Conservation (phyloP, 2,329 filamentous ascomycete genomes). For the Elsinoe arachidis region DNA sequence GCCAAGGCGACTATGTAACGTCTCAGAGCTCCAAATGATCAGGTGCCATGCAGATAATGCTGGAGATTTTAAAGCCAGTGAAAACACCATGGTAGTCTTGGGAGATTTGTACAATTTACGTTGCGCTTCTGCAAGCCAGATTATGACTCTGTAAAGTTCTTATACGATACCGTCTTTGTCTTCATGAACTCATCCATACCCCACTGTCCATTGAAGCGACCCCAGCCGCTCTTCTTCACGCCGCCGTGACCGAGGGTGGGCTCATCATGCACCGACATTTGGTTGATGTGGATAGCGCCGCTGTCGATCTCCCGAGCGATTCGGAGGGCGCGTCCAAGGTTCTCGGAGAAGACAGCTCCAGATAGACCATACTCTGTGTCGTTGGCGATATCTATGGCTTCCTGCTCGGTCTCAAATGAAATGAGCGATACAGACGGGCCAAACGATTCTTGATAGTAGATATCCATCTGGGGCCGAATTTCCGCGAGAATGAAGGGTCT, state of each 20-base stretch:
- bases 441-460: slow-evolving; percentile 61
- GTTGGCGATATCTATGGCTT: slow-evolving; percentile 25
- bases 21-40: too few relatives aligned
- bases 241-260: slow-evolving; percentile 41
- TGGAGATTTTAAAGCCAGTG: too few relatives aligned
- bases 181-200: slow-evolving; percentile 41
- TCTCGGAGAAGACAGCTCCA: slow-evolving; percentile 61
- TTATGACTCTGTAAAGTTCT: slow-evolving; percentile 16
- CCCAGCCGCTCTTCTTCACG: slow-evolving; percentile 42
- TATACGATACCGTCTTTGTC: slow-evolving; percentile 27
- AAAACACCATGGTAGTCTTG: too few relatives aligned
- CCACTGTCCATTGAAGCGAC: slow-evolving; percentile 38
- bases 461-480: slow-evolving; percentile 59
- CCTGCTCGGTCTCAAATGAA: slow-evolving; percentile 17
- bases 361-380: slow-evolving; percentile 69
- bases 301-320: slow-evolving; percentile 43
- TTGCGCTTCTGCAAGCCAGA: not conserved
- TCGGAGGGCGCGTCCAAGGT: slow-evolving; percentile 43
- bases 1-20: too few relatives aligned
- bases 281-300: slow-evolving; percentile 47
- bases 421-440: slow-evolving; percentile 14
- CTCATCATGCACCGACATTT: slow-evolving; percentile 41
- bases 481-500: slow-evolving; percentile 56
- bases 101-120: not conserved
- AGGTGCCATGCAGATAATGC: too few relatives aligned